Evolutionary conservation across 495 filamentous ascomycete genomes (phyloP), one percentile per base, ranked within the genome.

Genomic region (Lepraria neglecta): DNA sequence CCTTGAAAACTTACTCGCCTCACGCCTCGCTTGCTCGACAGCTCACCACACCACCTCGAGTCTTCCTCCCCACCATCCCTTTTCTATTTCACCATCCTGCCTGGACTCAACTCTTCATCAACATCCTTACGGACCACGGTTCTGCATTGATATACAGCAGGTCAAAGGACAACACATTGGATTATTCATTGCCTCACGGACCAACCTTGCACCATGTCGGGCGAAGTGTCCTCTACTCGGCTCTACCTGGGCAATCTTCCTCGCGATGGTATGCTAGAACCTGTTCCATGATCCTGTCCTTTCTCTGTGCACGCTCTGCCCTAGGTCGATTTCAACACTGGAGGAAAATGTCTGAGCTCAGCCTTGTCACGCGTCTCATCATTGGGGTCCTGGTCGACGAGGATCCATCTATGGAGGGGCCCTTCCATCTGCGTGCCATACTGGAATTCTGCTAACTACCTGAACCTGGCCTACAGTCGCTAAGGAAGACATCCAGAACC

Each of bases 211-310:
- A 67, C 21, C 46, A 67, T 67, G 65, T 54, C 58, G 24, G 62
- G 82, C 55, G 85, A 95, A 76, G 92, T 96, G 54, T 95, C 90
- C 57, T 85, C 87, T 56, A 97, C 94, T 69, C 83, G 94, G 77
- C 88, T 97, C 55, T 97, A 97, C 81, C 81, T 97, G 74, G 94
- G 94, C 72, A 97, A 97, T 76, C 86, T 98, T 72, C 94, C 95
- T 71, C 91, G 91, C 76, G 89, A 88, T 75, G 94, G 92, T 97
- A 86, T 80, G 91, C 77, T 77, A 65, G 50, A 69, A 72, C 69
- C 66, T 68, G 64, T 67, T 69, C 69, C 59, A 70, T 68, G 38
- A 52, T 56, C 54, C 24, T 54, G n/a, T 56, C 7, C 51, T 48
- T 17, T 24, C 24, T 24, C 24, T 48, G 35, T 56, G 12, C 43